A percentile compares a stretch with the other conserved stretches of the same genome.
Evolutionary conservation across 441 rosid species (phyloP).

Genomic region (Eutrema salsugineum): DNA sequence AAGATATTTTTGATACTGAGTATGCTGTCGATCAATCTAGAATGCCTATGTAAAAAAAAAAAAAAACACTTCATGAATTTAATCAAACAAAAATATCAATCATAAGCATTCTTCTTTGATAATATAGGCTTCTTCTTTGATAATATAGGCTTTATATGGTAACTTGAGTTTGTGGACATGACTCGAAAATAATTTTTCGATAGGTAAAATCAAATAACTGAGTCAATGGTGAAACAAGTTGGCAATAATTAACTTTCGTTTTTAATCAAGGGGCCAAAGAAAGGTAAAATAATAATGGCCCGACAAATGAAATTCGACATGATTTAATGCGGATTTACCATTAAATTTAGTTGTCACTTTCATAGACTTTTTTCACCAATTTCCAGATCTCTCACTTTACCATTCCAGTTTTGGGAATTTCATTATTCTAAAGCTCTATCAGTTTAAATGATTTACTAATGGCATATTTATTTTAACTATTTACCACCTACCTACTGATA

Average conservation of each 20-base stretch:
- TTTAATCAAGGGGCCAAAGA: constrained; percentile 22
- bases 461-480: not conserved
- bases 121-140: not conserved
- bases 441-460: not conserved
- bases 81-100: not conserved
- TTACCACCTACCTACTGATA: not conserved
- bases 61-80: not conserved
- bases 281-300: constrained; percentile 26
- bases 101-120: not conserved
- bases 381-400: constrained; percentile 8
- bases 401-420: not conserved
- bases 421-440: not conserved
- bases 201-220: not conserved
- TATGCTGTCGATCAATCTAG: constrained; percentile 9
- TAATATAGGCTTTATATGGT: not conserved
- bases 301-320: constrained; percentile 25
- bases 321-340: constrained; percentile 27
- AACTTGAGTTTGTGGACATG: not conserved
- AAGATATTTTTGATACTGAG: not conserved
- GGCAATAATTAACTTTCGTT: not conserved
- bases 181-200: not conserved
- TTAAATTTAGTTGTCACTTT: constrained; percentile 34
- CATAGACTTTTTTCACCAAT: constrained; percentile 21
- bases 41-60: constrained; percentile 2
- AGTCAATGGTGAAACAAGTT: constrained; percentile 18